Evolutionary conservation across 2,329 filamentous ascomycete genomes (phyloP).

Genomic region (Claviceps humidiphila): DNA sequence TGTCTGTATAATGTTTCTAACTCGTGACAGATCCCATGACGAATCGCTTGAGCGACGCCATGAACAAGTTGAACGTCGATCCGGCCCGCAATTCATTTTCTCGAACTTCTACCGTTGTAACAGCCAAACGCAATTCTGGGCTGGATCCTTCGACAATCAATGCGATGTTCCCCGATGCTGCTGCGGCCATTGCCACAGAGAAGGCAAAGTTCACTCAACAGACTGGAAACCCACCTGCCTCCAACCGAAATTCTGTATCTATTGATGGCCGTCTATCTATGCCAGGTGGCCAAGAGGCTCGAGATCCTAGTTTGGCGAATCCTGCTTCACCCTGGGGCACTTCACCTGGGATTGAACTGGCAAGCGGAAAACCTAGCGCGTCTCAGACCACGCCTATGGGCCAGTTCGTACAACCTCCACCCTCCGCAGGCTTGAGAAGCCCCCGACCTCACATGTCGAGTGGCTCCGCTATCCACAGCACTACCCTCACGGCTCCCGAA

Average conservation of each 20-base stretch:
- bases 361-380: constrained; percentile 59
- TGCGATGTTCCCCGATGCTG: constrained; percentile 97
- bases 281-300: constrained; percentile 36
- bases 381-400: constrained; percentile 71
- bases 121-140: constrained; percentile 84
- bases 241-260: constrained; percentile 81
- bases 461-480: constrained; percentile 65
- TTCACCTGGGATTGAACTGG: constrained; percentile 35
- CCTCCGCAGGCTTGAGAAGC: constrained; percentile 62
- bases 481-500: constrained; percentile 61
- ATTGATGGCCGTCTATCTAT: constrained; percentile 68
- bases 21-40: constrained; percentile 73
- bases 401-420: constrained; percentile 77
- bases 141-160: constrained; percentile 89
- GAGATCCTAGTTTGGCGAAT: constrained; percentile 14
- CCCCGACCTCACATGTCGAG: constrained; percentile 58
- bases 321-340: constrained; percentile 62
- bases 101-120: constrained; percentile 59
- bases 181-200: constrained; percentile 94
- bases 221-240: constrained; percentile 77
- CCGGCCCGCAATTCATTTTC: constrained; percentile 75
- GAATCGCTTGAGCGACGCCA: constrained; percentile 85
- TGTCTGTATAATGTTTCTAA: constrained; percentile 10
- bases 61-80: constrained; percentile 87
- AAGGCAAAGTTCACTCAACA: constrained; percentile 96